These are phyloP conservation scores for Coemansia sp. DNA, from an alignment of 192 early-diverging fungal species.

Conservation along the genomic window DNA sequence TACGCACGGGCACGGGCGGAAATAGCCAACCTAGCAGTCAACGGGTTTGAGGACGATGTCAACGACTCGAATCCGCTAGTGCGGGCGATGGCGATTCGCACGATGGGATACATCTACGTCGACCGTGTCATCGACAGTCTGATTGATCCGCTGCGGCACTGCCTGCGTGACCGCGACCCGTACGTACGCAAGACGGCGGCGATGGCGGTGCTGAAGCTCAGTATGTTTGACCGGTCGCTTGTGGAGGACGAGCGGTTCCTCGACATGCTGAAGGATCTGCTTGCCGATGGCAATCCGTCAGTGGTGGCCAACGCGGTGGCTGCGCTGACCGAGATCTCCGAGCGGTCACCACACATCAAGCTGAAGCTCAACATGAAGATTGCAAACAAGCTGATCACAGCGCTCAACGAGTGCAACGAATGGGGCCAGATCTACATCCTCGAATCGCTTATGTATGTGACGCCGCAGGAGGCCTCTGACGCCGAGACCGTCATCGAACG, in stretches of 20 bases:
- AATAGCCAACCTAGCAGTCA: constrained; percentile 93
- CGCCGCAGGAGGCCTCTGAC: constrained; percentile 82
- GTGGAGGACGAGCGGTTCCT: constrained; percentile 87
- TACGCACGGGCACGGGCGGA: constrained; percentile 97
- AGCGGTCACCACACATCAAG: constrained; percentile 81
- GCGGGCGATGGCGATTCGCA: constrained; percentile 92
- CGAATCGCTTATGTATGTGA: constrained; percentile 87
- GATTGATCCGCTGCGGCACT: constrained; percentile 87
- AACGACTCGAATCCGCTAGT: constrained; percentile 95
- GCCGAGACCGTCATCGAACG: constrained; percentile 91
- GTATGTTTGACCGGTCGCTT: constrained; percentile 80
- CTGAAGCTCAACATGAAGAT: constrained; percentile 81
- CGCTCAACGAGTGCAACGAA: constrained; percentile 96
- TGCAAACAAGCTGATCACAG: constrained; percentile 89
- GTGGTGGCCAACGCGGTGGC: constrained; percentile 97
- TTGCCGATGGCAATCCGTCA: constrained; percentile 88
- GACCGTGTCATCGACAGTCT: constrained; percentile 94
- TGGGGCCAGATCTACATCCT: constrained; percentile 97
- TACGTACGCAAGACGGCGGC: constrained; percentile 98
- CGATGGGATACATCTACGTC: constrained; percentile 97
- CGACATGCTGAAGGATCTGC: constrained; percentile 82
- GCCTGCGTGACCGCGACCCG: constrained; percentile 88
- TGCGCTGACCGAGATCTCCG: constrained; percentile 91
- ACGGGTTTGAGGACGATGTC: constrained; percentile 97
- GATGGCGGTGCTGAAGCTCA: constrained; percentile 91